A percentile compares a stretch with the other conserved stretches of the same genome.
Conservation (phyloP, 495 filamentous ascomycete genomes). For the Penicillium pancosmium region DNA sequence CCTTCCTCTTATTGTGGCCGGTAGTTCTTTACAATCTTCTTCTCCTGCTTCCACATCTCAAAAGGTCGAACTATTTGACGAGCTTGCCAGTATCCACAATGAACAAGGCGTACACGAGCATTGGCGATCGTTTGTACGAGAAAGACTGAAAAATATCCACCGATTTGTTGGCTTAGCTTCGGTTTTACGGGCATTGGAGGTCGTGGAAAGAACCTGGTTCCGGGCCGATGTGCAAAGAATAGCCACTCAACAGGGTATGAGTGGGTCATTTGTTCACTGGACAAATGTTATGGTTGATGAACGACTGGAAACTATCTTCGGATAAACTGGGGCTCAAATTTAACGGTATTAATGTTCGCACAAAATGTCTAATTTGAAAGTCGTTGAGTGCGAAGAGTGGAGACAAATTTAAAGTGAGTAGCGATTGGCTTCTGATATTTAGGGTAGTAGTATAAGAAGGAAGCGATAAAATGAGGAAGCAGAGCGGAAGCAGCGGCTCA, state of each 20-base stretch:
- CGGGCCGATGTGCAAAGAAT: neutral
- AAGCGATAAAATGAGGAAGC: too few species aligned
- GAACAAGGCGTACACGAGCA: neutral
- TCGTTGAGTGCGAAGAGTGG: neutral
- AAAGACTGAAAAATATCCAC: neutral
- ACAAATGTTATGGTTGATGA: neutral
- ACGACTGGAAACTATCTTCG: neutral
- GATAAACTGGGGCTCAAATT: neutral
- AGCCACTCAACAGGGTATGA: neutral
- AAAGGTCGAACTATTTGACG: neutral
- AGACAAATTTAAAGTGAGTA: neutral
- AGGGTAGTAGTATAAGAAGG: too few species aligned
- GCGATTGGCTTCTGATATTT: neutral
- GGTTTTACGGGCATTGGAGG: neutral
- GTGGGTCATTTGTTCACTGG: neutral
- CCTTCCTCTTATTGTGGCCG: neutral
- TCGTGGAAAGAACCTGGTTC: neutral
- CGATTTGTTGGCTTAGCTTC: neutral
- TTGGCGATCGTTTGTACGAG: neutral
- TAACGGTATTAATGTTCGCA: neutral
- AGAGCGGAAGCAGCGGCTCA: too few species aligned
- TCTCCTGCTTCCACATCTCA: neutral
- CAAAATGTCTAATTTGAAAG: neutral
- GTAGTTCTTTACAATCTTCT: neutral
- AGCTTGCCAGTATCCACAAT: neutral